Evolutionary conservation across 495 filamentous ascomycete genomes (phyloP).

Genomic region (Aspergillus campestris): DNA sequence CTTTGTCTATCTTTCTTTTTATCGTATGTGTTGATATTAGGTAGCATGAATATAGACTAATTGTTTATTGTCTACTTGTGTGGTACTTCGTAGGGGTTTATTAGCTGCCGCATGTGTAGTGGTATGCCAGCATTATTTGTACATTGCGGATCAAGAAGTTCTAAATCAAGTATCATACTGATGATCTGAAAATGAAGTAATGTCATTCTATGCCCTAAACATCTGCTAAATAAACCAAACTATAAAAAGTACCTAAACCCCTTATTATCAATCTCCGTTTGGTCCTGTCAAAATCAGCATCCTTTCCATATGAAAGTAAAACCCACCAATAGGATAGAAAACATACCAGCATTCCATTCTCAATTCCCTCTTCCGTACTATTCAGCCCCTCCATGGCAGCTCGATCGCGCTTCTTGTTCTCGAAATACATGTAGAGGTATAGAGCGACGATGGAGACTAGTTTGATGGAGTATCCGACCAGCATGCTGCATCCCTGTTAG

Average conservation of each 20-base stretch:
- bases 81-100: no score
- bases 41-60: no score
- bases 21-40: no score
- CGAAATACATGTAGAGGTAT: slow-evolving; percentile 45
- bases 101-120: no score
- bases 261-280: slow-evolving; percentile 49
- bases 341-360: slow-evolving; percentile 41
- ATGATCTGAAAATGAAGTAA: no score
- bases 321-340: no score
- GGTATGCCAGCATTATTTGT: no score
- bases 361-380: slow-evolving; percentile 40
- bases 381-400: slow-evolving; percentile 25
- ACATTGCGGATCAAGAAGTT: no score
- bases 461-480: slow-evolving; percentile 45
- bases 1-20: no score
- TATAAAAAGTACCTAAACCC: slow-evolving; percentile 46
- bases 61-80: no score
- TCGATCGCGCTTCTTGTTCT: slow-evolving; percentile 45
- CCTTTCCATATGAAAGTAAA: not conserved
- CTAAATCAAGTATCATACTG: no score
- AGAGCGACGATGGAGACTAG: slow-evolving; percentile 35
- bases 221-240: not conserved
- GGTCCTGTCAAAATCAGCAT: slow-evolving; percentile 24
- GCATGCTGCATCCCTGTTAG: slow-evolving; percentile 31
- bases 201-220: no score